Evolutionary conservation across 148 eudicot species (phyloP), one percentile per base, ranked within the genome.

Genomic region (Salicornia ramosissima): DNA sequence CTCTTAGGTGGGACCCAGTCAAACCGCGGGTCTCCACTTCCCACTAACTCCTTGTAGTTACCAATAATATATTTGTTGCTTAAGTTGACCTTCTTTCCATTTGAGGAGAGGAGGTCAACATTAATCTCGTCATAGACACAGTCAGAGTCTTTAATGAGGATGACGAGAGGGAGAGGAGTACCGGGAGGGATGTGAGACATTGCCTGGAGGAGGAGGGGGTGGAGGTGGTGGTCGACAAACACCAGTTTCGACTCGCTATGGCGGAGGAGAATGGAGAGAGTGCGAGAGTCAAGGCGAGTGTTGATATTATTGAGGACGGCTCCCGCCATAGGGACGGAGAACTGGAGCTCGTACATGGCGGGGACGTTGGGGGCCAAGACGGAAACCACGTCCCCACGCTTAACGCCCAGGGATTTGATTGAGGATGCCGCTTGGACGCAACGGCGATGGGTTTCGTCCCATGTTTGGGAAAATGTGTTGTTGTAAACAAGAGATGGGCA

Each of bases 261-360:
- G 0, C 65, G 75, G 28, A 85, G 83, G 59, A 82, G 84, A 45
- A 80, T 65, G 15, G 86, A 75, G 55, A 85, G 40, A 0, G 86
- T 71, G 7, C 74, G 78, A 19, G 84, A 67, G 60, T 85, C 84
- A 1, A 85, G 86, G 7, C 88, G 84, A 50, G 80, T 85, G 58
- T 85, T 85, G 57, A 85, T 51, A 68, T 71, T 80, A 66, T 85
- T 85, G 14, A 85, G 82, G 18, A 85, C 40, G 0, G 84, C 84
- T 15, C 88, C 93, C 15, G 93, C 64, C 89, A 88, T 86, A 30
- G 93, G 93, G 46, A 86, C 80, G 5, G 94, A 85, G 64, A 86
- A 90, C n/a, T 88, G 91, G 43, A 90, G 88, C 79, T 90, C 94
- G 66, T 81, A 86, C 88, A 83, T 82, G 74, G 97, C 87, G 6